Conservation (phyloP, 768 basidiomycete genomes). For the Grammothele lineata region DNA sequence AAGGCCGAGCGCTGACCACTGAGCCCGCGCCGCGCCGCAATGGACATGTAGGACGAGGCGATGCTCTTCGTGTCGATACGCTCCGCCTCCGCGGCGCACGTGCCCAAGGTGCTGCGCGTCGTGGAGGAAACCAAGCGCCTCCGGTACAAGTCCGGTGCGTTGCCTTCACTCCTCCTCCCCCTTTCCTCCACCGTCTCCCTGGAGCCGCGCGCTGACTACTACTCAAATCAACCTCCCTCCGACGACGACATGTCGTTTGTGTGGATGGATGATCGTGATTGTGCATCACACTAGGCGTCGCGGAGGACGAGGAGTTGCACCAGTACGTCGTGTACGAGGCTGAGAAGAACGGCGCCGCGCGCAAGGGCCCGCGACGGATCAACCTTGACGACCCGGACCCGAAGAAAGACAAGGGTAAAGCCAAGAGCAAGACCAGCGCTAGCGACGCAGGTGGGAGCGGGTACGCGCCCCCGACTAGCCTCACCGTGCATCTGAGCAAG, state of each 20-base stretch:
- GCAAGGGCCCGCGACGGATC: constrained; percentile 56
- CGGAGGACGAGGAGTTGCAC: constrained; percentile 58
- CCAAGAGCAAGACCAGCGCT: too few relatives aligned
- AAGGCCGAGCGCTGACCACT: neutral
- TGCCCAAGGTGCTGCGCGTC: constrained; percentile 75
- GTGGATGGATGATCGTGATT: too few relatives aligned
- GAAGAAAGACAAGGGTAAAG: constrained; percentile 38
- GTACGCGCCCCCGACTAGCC: constrained; percentile 66
- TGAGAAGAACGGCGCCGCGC: constrained; percentile 25
- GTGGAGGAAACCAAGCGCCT: constrained; percentile 79
- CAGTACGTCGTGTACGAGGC: constrained; percentile 78
- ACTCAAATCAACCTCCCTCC: too few relatives aligned
- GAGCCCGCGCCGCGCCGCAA: too few relatives aligned
- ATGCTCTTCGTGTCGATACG: constrained; percentile 77
- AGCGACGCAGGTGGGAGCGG: too few relatives aligned
- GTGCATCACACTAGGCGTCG: constrained; percentile 29
- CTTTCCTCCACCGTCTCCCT: too few relatives aligned
- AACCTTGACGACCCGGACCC: constrained; percentile 47
- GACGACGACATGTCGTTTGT: too few relatives aligned
- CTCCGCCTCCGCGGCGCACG: constrained; percentile 56
- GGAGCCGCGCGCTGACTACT: too few relatives aligned
- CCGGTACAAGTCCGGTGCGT: constrained; percentile 66
- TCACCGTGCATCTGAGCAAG: constrained; percentile 78
- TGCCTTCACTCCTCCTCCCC: neutral
- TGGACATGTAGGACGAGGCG: constrained; percentile 78